Base-by-base conservation (phyloP, 768 basidiomycete genomes). In the Mycena vulgaris region DNA sequence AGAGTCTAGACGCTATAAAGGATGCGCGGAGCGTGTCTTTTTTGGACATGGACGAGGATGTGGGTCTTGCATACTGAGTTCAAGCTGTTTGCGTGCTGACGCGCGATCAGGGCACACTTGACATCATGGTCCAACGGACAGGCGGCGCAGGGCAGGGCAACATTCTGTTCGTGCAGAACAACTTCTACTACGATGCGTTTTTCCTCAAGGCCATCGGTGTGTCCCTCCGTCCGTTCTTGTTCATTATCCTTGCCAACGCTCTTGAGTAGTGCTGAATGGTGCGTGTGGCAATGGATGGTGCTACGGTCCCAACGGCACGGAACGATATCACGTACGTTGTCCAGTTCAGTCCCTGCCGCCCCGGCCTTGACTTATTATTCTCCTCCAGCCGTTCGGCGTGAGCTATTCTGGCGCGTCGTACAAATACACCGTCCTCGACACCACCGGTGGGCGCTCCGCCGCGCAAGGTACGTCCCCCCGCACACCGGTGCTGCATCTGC, bases 151-250 rank as follows among this genome's bases (percentile, higher is more conserved):
- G 88, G 2, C 75, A 79, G 49, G 92, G 92, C 17, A 89, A 87
- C 45, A 82, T 95, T 21, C 76, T 89, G 6, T 97, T 99, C 77
- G 84, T 99, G 55, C 96, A 97, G 81, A 99, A 99, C 77, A 99
- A 98, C 79, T 95, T 97, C 76, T 99, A 97, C 76, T 96, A 96
- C 77, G 98, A 99, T 73, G 97, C 98, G 0, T 99, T 99, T 85
- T 99, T 99, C 89, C 86, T 99, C 60, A 98, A 98, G 78, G 95
- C 98, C 3, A 94, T 96, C 48, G 93, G 97, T 97, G 48, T 49
- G 90, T 81, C 27, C 13, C 61, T 45, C 42, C 37, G 27, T 39
- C 19, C 21, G 5, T 9, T n/a, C 39, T 48, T n/a, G 35, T 17
- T 10, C 5, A 9, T 17, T 23, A 17, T 17, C 33, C 10, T 17